Base-by-base conservation (phyloP, 441 rosid species). In the Brassica hybrid region DNA sequence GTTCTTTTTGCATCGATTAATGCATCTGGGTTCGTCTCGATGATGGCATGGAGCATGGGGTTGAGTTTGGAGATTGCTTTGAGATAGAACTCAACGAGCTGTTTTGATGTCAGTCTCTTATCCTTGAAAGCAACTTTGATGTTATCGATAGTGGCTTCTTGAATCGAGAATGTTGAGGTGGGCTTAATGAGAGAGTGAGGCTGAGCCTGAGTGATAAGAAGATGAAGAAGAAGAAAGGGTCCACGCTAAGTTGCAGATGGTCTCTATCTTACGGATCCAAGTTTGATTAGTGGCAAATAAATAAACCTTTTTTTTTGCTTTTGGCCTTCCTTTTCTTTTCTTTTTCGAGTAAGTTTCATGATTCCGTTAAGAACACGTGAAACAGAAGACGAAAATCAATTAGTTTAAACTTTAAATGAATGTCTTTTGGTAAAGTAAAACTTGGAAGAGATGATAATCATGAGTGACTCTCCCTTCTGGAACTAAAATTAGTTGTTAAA, bases 11-110 rank as follows among this genome's bases (percentile, higher is more conserved):
- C 94, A 73, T 80, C 83, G 36, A 4, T 11, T 56, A 85, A 65
- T 0, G 92, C 94, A 38, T 90, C 95, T 5, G 93, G 97, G 80
- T 93, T 90, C 7, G 89, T 83, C 82, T 94, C 95, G 38, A 91
- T 89, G 67, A 94, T 78, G 4, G 86, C 93, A 38, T 77, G 67
- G 43, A 93, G 86, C n/a, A 80, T 11, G 8, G 88, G 88, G 41
- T 91, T 88, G 69, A 89, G 92, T 50, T 61, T 80, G 5, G 25
- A 70, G 85, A 93, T 91, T 79, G 73, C 77, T 65, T 48, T 73
- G 16, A 90, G 65, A 77, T 93, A 90, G 65, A 84, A 87, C 79
- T 82, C 63, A 2, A 88, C 90, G 1, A 90, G 87, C 18, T 88
- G 85, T 75, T 85, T 85, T 0, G 98, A 91, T 21, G 94, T 86